A percentile compares a stretch with the other conserved stretches of the same genome.
Conservation (phyloP, 768 basidiomycete genomes). For the Mycena floridula region DNA sequence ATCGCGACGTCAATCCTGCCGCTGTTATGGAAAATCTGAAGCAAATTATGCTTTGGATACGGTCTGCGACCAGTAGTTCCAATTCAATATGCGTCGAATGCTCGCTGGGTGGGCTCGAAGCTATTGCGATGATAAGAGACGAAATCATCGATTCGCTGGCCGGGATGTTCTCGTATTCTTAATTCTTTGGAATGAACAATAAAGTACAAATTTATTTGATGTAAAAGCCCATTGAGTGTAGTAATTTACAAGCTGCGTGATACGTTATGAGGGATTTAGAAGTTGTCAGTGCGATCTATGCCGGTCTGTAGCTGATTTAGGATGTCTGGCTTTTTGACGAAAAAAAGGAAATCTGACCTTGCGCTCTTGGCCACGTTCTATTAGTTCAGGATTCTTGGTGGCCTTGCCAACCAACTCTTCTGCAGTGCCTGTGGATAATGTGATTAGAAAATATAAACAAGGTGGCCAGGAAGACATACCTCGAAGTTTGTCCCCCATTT, state of each 20-base stretch:
- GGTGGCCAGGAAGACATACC: neutral
- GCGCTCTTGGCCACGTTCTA: neutral
- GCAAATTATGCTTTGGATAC: slow-evolving; percentile 31
- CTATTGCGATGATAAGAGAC: slow-evolving; percentile 31
- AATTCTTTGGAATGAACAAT: neutral
- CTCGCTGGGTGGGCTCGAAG: slow-evolving; percentile 38
- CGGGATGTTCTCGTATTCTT: slow-evolving; percentile 27
- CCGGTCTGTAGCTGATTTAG: neutral
- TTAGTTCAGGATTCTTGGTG: neutral
- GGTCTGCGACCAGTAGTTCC: slow-evolving; percentile 27
- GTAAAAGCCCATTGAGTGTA: neutral
- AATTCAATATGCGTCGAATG: slow-evolving; percentile 33
- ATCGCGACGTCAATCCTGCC: slow-evolving; percentile 23
- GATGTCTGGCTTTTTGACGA: neutral
- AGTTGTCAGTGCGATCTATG: neutral
- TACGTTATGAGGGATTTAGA: neutral
- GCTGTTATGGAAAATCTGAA: slow-evolving; percentile 59
- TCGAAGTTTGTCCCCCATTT: neutral
- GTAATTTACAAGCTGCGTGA: neutral
- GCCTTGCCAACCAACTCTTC: neutral
- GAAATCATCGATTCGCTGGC: slow-evolving; percentile 32
- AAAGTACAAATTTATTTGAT: no score
- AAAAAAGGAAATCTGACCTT: neutral
- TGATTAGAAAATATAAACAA: neutral
- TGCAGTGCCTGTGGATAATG: neutral